phyloP scores from a whole-genome alignment of 2,329 filamentous ascomycete species.

The Fusarium pilosicola region DNA sequence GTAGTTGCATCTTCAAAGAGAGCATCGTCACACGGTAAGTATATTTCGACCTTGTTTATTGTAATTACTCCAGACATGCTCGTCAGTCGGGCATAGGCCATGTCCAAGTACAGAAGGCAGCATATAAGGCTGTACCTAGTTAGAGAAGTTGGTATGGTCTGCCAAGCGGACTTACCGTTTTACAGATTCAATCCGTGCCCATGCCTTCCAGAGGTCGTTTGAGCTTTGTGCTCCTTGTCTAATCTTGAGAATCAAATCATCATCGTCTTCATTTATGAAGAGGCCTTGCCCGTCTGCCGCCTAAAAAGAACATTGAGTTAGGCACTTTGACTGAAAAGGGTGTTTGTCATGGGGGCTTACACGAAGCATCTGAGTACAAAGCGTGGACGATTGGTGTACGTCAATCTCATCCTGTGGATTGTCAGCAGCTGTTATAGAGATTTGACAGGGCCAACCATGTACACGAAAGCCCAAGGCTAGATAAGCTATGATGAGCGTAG shows the following conservation, averaged over 20 bases:
- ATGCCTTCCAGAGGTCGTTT: constrained; percentile 6
- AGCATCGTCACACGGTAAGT: constrained; percentile 15
- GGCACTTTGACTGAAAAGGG: too few species aligned
- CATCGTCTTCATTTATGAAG: neutral
- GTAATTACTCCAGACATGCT: constrained; percentile 6
- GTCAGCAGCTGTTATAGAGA: neutral
- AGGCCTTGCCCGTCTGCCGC: constrained; percentile 6
- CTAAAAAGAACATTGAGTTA: neutral
- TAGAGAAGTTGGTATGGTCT: neutral
- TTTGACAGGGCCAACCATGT: neutral
- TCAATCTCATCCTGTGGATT: constrained; percentile 2
- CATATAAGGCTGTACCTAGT: neutral
- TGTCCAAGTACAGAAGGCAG: constrained; percentile 10
- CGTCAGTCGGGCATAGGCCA: constrained; percentile 17
- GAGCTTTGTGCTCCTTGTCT: neutral
- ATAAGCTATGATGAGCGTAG: neutral
- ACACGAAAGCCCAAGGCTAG: constrained; percentile 13
- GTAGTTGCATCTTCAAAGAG: constrained; percentile 8
- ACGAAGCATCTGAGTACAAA: constrained; percentile 13
- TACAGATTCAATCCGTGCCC: constrained; percentile 14
- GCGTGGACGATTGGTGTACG: neutral
- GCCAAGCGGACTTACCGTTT: constrained; percentile 1
- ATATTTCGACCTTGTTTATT: constrained; percentile 10
- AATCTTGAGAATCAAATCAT: neutral
- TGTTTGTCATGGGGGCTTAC: neutral